Base-by-base conservation (phyloP, 2,329 filamentous ascomycete species). In the Lachnellula occidentalis region DNA sequence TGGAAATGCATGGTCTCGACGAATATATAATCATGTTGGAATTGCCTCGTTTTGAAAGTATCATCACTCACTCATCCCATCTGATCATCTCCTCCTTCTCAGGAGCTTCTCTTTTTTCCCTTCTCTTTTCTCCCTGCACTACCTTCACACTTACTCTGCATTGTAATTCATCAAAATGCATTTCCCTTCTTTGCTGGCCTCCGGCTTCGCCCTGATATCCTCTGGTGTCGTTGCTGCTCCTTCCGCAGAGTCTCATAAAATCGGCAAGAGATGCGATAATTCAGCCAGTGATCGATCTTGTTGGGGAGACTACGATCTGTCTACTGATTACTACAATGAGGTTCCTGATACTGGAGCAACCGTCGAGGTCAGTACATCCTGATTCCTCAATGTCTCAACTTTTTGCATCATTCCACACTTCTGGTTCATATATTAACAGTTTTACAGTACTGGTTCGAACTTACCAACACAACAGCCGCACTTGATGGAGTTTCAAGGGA, bases 301-400 rank as follows among this genome's bases (percentile, higher is more conserved):
- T 43, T 78, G 78, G 78, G 77, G 77, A 22, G 70, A 78, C 43
- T 76, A 75, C 56, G 74, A 73, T 48, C 71, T 79, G 45, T 67
- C 73, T 41, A 76, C 71, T 4, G 67, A 74, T 50, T 73, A 72
- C 58, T 67, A 66, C n/a, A 59, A 61, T n/a, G 64, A 66, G n/a
- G 64, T 64, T 15, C 72, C 72, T 6, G 66, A 73, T 45, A 75
- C 73, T 17, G 72, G 73, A 34, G 75, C 82, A 2, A 80, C 78
- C 21, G 71, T 81, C 11, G 72, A 72, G 39, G 76, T 73, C 2
- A 65, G 69, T 12, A 21, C 2, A 22, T 45, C 14, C 21, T 17
- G 12, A 7, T 48, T 21, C 14, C 3, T 47, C 12, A 75, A 81
- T 51, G 74, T 76, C 0, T 80, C 80, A 12, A 31, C 3, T 12